These are phyloP conservation scores for Hypoxylon perforatum DNA, from an alignment of 495 filamentous ascomycete genomes.

Conservation along the genomic window DNA sequence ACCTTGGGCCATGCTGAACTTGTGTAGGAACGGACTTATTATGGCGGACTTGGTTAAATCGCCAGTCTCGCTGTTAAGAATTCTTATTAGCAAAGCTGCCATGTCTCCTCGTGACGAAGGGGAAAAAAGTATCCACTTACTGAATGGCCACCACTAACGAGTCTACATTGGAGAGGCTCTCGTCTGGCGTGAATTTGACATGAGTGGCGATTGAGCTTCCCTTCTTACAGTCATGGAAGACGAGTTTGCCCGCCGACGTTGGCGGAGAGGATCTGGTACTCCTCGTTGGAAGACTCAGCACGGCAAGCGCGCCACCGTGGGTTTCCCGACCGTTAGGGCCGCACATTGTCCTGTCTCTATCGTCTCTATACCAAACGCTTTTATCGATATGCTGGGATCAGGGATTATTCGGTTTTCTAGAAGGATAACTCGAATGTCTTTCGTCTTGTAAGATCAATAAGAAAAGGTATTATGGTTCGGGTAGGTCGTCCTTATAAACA, in stretches of 20 bases:
- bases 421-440: neutral
- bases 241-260: slow-evolving; percentile 34
- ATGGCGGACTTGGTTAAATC: slow-evolving; percentile 46
- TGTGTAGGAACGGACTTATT: slow-evolving; percentile 50
- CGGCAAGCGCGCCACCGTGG: slow-evolving; percentile 46
- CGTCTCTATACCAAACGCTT: neutral
- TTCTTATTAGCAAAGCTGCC: slow-evolving; percentile 5
- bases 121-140: slow-evolving; percentile 29
- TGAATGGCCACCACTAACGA: slow-evolving; percentile 45
- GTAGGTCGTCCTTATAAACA: too few species aligned
- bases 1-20: slow-evolving; percentile 40
- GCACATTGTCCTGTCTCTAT: slow-evolving; percentile 30
- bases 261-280: slow-evolving; percentile 9
- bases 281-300: slow-evolving; percentile 32
- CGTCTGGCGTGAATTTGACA: slow-evolving; percentile 36
- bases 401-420: neutral
- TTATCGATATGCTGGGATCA: neutral
- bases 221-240: slow-evolving; percentile 40
- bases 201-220: slow-evolving; percentile 38
- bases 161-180: slow-evolving; percentile 12
- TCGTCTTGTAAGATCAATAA: too few species aligned
- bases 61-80: slow-evolving; percentile 47
- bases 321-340: slow-evolving; percentile 30
- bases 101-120: neutral
- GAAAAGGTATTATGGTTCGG: too few species aligned